Percentiles rank a stretch among this genome's conserved stretches.
Evolutionary conservation across 768 basidiomycete genomes (phyloP).

Genomic region (Solioccasus polychromus): DNA sequence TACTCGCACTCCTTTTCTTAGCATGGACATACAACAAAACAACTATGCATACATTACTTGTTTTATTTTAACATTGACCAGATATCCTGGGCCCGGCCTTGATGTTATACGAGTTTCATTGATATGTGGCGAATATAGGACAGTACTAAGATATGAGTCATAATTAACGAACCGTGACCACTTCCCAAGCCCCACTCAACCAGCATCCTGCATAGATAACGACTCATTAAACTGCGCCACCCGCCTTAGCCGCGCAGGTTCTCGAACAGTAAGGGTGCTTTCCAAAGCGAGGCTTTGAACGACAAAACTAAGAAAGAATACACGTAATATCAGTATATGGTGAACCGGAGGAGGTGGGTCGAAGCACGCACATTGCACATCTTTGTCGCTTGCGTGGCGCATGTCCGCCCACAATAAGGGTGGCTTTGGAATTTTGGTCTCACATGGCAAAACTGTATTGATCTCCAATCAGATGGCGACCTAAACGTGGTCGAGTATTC

Average conservation of each 20-base stretch:
- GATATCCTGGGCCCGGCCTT: neutral
- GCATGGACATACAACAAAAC: no score
- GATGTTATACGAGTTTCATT: neutral
- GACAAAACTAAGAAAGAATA: conserved; percentile 24
- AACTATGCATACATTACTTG: no score
- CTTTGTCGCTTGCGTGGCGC: conserved; percentile 45
- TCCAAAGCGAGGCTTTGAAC: conserved; percentile 29
- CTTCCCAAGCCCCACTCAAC: neutral
- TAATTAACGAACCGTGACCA: conserved; percentile 14
- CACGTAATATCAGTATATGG: conserved; percentile 7
- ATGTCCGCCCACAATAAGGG: conserved; percentile 64
- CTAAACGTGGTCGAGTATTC: neutral
- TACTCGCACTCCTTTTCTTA: neutral
- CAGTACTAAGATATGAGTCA: conserved; percentile 18
- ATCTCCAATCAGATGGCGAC: conserved; percentile 8
- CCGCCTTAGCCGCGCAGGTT: conserved; percentile 28
- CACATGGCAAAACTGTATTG: conserved; percentile 48
- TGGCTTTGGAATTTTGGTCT: conserved; percentile 59
- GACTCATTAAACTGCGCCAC: conserved; percentile 12
- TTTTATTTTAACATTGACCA: neutral
- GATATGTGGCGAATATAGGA: conserved; percentile 6
- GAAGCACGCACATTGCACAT: conserved; percentile 25
- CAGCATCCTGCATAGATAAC: neutral
- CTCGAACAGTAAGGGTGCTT: conserved; percentile 34
- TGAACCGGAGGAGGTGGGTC: neutral